Base-by-base conservation (phyloP, 2,329 filamentous ascomycete genomes). In the Xylaria sp. region DNA sequence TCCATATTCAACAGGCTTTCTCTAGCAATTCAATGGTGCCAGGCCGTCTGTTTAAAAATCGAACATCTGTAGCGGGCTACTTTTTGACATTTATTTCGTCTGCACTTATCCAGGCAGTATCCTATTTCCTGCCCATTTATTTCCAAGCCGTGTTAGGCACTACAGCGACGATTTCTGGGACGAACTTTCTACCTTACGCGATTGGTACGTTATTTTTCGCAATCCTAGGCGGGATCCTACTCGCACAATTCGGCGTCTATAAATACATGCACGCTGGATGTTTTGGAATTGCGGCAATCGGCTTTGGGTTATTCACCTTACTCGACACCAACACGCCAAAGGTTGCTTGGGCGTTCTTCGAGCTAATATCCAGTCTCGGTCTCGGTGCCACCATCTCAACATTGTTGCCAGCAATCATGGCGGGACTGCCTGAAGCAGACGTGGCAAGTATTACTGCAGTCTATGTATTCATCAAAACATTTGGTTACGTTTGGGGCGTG, bases 401-500 rank as follows among this genome's bases (percentile, higher is more conserved):
- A 42, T 13, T 42, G 38, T 17, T 42, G 5, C 38, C 38, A 42
- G 38, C 38, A 17, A 42, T 42, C 15, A 42, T 42, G 38, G 38
- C 38, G 15, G 38, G 38, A 42, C 38, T 17, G 15, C 38, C 38
- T 17, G 38, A 42, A 42, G 38, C 38, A 42, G 38, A 42, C 38
- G 38, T 42, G 15, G 38, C 38, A 6, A 17, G 38, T 17, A 42
- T 42, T 17, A 42, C 38, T 42, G 38, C 38, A 42, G 15, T 42
- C 15, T 42, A 42, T 17, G 38, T 42, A 42, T 80, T 80, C 42
- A 56, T 80, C 10, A 75, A 76, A 15, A 75, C 68, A 23, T 77
- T 80, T 49, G 79, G 79, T 4, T 67, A 54, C 26, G 70, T 78
- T 10, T 80, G 78, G 77, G 79, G 77, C 3, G 71, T 77, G 1